phyloP scores from a whole-genome alignment of 2,329 filamentous ascomycete genomes.

The Nigrograna mackinnonii region DNA sequence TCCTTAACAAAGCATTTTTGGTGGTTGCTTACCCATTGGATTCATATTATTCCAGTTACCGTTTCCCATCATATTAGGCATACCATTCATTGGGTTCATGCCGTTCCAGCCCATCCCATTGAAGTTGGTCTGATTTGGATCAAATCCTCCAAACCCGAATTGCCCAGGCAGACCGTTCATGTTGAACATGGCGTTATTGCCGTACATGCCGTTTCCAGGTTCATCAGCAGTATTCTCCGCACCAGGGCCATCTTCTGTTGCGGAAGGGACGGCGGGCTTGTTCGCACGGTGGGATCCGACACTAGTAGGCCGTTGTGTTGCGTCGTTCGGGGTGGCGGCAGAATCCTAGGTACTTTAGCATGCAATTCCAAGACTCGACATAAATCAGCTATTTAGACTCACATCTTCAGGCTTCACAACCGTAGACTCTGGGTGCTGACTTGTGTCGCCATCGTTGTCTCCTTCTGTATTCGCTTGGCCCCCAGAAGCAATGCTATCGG shows the following conservation, averaged over 20 bases:
- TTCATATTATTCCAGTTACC: constrained; percentile 75
- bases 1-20: background rate
- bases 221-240: constrained; percentile 14
- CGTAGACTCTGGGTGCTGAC: background rate
- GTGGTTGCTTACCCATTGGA: constrained; percentile 70
- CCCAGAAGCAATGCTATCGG: constrained; percentile 11
- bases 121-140: constrained; percentile 50
- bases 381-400: background rate
- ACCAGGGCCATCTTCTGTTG: constrained; percentile 16
- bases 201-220: constrained; percentile 2
- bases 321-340: constrained; percentile 3
- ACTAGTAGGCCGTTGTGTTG: constrained; percentile 19
- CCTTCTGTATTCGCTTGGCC: constrained; percentile 13
- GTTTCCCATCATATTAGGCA: constrained; percentile 50
- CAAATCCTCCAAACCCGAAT: constrained; percentile 50
- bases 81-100: constrained; percentile 38
- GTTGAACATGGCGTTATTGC: constrained; percentile 4
- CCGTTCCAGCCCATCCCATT: constrained; percentile 64
- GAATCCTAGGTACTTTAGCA: background rate
- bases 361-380: background rate
- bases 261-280: constrained; percentile 18
- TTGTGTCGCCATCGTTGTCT: constrained; percentile 14
- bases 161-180: constrained; percentile 24
- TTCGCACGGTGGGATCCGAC: constrained; percentile 16
- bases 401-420: constrained; percentile 1